A percentile compares a stretch with the other conserved stretches of the same genome.
phyloP scores from a whole-genome alignment of 2,329 filamentous ascomycete species.

The Magnaporthiopsis poae region DNA sequence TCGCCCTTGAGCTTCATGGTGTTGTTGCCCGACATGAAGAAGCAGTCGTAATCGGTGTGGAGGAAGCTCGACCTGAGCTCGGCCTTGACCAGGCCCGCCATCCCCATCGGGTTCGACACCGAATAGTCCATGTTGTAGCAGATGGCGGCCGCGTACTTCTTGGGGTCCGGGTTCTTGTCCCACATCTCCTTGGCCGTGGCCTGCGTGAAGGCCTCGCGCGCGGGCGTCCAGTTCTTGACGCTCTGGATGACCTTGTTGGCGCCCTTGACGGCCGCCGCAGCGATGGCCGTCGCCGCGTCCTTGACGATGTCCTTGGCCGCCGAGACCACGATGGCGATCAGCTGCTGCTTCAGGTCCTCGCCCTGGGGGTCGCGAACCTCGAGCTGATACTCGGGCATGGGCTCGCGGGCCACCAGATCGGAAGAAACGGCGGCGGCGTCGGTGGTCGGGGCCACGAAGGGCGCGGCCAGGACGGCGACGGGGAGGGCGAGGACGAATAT shows the following conservation, averaged over 20 bases:
- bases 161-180: neutral
- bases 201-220: slow-evolving; percentile 5
- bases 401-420: too few species aligned
- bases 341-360: neutral
- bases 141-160: slow-evolving; percentile 1
- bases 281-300: neutral
- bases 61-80: neutral
- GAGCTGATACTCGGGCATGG: neutral
- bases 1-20: slow-evolving; percentile 2
- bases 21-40: neutral
- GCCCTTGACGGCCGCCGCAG: neutral
- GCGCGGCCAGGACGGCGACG: neutral
- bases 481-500: neutral
- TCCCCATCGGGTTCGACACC: neutral
- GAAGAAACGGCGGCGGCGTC: too few species aligned
- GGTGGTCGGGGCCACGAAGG: neutral
- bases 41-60: slow-evolving; percentile 4
- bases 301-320: neutral
- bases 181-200: neutral
- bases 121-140: slow-evolving; percentile 7
- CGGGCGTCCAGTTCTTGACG: slow-evolving; percentile 2
- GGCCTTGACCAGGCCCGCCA: neutral
- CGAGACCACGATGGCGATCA: neutral
- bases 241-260: neutral
- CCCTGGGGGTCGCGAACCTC: neutral